Conservation (phyloP, 768 basidiomycete species). For the Macrolepiota fuliginosa region DNA sequence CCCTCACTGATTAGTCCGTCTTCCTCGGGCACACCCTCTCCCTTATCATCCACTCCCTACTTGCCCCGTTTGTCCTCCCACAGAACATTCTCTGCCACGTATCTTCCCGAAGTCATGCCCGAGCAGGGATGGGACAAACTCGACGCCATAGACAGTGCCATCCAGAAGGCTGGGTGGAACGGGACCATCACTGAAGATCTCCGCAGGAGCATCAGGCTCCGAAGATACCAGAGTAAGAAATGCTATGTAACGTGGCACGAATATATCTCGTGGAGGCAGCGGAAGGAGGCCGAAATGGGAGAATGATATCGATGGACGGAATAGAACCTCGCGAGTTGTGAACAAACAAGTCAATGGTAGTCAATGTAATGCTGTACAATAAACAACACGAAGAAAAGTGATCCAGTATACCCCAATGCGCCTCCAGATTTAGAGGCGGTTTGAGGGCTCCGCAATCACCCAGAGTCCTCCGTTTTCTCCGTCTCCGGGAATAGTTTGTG, state of each 20-base stretch:
- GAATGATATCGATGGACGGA: slow-evolving; percentile 3
- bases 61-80: slow-evolving; percentile 53
- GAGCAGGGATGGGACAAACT: slow-evolving; percentile 94
- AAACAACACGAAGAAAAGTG: background rate
- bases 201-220: slow-evolving; percentile 69
- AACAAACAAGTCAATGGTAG: background rate
- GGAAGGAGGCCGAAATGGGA: slow-evolving; percentile 25
- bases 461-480: background rate
- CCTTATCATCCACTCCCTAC: slow-evolving; percentile 62
- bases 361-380: slow-evolving; percentile 9
- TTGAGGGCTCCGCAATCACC: background rate
- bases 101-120: slow-evolving; percentile 88
- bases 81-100: slow-evolving; percentile 79
- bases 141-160: slow-evolving; percentile 88
- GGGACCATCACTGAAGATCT: slow-evolving; percentile 82
- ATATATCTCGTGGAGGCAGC: slow-evolving; percentile 71
- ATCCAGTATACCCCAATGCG: background rate
- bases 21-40: slow-evolving; percentile 67
- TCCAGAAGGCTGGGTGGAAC: slow-evolving; percentile 90
- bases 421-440: background rate
- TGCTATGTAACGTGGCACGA: slow-evolving; percentile 72
- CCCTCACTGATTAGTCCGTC: slow-evolving; percentile 58
- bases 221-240: slow-evolving; percentile 78
- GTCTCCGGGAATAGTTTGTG: slow-evolving; percentile 31
- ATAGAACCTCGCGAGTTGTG: background rate